phyloP scores from a whole-genome alignment of 805 yeast genomes.

The Starmera caribaea region DNA sequence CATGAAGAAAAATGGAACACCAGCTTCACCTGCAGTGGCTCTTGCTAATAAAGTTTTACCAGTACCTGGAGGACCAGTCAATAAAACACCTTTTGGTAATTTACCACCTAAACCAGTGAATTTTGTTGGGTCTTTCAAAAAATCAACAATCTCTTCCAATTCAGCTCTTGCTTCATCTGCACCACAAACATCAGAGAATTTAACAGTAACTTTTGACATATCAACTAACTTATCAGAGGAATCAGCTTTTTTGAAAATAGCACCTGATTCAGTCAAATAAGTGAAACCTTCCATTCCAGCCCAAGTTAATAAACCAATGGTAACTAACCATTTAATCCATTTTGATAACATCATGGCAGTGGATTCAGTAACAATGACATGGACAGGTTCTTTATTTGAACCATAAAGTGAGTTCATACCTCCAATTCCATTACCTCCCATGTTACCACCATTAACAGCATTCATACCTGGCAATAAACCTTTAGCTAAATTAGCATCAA shows the following conservation, averaged over 20 bases:
- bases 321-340: constrained; percentile 84
- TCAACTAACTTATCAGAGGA: constrained; percentile 73
- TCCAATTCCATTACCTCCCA: constrained; percentile 12
- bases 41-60: constrained; percentile 95
- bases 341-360: constrained; percentile 67
- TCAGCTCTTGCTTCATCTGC: constrained; percentile 98
- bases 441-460: constrained; percentile 7
- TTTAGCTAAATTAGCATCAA: constrained; percentile 36
- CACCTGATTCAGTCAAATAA: constrained; percentile 73
- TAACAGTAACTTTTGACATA: constrained; percentile 75
- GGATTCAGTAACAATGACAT: constrained; percentile 87
- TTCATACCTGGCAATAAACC: constrained; percentile 9
- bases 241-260: constrained; percentile 67
- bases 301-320: constrained; percentile 71
- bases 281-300: constrained; percentile 73
- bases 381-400: constrained; percentile 73
- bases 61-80: constrained; percentile 99
- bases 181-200: constrained; percentile 90
- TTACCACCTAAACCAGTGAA: constrained; percentile 97
- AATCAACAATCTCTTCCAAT: constrained; percentile 96
- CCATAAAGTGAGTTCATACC: constrained; percentile 35
- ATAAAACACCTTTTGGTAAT: constrained; percentile 90
- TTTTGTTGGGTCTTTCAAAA: constrained; percentile 89
- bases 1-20: constrained; percentile 97
- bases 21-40: constrained; percentile 99